phyloP scores from a whole-genome alignment of 1,284 basidiomycete genomes.

The Sanghuangporus sanghuang region DNA sequence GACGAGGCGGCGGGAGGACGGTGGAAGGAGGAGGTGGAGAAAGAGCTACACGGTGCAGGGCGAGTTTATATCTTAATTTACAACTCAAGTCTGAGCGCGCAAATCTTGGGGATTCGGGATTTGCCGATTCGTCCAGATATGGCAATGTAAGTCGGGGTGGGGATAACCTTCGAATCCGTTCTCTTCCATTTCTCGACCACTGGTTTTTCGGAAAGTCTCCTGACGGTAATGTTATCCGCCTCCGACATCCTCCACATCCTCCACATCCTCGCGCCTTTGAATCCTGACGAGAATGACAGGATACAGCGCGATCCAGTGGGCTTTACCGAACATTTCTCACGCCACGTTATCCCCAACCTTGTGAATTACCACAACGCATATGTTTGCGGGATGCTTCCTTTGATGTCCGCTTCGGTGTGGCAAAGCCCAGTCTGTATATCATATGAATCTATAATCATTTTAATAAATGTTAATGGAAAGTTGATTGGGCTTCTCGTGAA shows the following conservation, averaged over 20 bases:
- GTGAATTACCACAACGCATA: not conserved
- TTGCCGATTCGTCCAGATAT: not conserved
- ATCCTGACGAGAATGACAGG: not conserved
- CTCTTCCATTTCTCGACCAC: not conserved
- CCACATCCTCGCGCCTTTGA: not conserved
- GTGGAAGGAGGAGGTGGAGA: not conserved
- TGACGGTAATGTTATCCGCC: not conserved
- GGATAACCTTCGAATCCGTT: not conserved
- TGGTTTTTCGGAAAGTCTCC: not conserved
- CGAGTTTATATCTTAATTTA: not conserved
- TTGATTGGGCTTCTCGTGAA: too few relatives aligned
- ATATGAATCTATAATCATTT: too few relatives aligned
- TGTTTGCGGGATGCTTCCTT: not conserved
- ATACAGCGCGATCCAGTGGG: not conserved
- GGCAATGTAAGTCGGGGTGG: not conserved
- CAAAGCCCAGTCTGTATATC: too few relatives aligned
- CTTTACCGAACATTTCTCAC: not conserved
- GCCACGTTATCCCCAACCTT: not conserved
- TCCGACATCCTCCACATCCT: not conserved
- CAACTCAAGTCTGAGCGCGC: not conserved
- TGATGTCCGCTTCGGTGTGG: too few relatives aligned
- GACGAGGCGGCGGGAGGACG: not conserved
- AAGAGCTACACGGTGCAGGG: not conserved
- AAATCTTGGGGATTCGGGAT: constrained; percentile 2
- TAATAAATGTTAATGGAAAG: too few relatives aligned